These are phyloP conservation scores for Physcia stellaris DNA, from an alignment of 495 filamentous ascomycete species.

Conservation along the genomic window DNA sequence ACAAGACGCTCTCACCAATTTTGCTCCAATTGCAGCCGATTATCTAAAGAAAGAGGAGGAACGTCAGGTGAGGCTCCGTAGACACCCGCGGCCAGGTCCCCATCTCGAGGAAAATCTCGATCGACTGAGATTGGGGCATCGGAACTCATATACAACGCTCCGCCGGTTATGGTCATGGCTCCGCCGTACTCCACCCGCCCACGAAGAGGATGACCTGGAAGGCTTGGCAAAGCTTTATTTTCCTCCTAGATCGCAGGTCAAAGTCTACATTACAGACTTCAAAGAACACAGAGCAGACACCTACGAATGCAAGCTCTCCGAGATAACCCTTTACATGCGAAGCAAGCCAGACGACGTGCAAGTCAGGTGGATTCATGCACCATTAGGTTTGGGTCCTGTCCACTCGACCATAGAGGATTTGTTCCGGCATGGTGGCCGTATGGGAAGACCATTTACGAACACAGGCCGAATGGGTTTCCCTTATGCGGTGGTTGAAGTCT, in stretches of 20 bases:
- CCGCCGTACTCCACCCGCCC: too few relatives aligned
- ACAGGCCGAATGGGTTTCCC: slow-evolving; percentile 2
- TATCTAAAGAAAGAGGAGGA: neutral
- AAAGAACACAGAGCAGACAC: neutral
- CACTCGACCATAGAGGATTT: slow-evolving; percentile 6
- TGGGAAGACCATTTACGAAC: slow-evolving; percentile 1
- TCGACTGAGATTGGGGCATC: neutral
- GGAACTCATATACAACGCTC: too few relatives aligned
- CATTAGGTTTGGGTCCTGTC: slow-evolving; percentile 4
- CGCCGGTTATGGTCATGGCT: too few relatives aligned
- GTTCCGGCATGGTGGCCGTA: slow-evolving; percentile 1
- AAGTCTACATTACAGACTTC: slow-evolving; percentile 2
- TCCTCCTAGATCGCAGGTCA: neutral
- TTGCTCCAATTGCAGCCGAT: neutral
- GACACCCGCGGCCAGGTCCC: neutral
- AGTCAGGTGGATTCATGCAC: slow-evolving; percentile 5
- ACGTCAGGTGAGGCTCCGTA: neutral
- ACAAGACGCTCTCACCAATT: neutral
- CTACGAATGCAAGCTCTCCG: neutral
- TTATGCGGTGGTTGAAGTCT: slow-evolving; percentile 1
- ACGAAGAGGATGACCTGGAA: too few relatives aligned
- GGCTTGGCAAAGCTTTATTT: slow-evolving; percentile 1
- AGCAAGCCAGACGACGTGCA: slow-evolving; percentile 1
- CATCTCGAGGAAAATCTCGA: neutral
- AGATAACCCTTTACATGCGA: neutral